These are phyloP conservation scores for Zymoseptoria crescenta DNA, from an alignment of 2,329 filamentous ascomycete genomes.

Conservation along the genomic window DNA sequence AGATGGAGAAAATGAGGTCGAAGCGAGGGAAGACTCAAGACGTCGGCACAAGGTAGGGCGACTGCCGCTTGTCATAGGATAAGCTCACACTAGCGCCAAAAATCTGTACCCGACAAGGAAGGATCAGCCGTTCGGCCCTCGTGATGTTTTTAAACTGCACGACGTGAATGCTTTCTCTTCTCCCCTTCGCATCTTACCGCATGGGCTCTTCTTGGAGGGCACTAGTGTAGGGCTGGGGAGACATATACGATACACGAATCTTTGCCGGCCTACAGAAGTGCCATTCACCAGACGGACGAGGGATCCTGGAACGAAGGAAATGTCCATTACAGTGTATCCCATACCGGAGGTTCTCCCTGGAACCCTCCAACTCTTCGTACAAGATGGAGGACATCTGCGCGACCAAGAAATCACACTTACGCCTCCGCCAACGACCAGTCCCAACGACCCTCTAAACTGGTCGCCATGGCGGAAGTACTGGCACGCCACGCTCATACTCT, in stretches of 20 bases:
- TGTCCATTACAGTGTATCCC: not conserved
- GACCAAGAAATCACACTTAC: constrained; percentile 43
- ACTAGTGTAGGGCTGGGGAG: not conserved
- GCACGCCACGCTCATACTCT: constrained; percentile 43
- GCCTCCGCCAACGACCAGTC: constrained; percentile 41
- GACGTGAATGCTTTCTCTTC: not conserved
- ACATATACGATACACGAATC: not conserved
- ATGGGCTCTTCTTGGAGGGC: not conserved
- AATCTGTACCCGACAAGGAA: not conserved
- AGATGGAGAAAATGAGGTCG: not conserved
- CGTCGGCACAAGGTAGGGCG: not conserved
- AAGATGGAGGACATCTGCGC: constrained; percentile 11
- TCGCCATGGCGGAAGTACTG: constrained; percentile 23
- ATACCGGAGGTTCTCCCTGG: constrained; percentile 11
- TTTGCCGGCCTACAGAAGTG: too few relatives aligned
- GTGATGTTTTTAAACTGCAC: not conserved
- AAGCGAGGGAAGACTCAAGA: not conserved
- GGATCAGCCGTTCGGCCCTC: not conserved
- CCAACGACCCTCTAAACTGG: constrained; percentile 29
- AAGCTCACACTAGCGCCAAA: not conserved
- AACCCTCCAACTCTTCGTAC: constrained; percentile 17
- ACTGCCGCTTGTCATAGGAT: not conserved
- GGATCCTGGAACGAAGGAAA: not conserved
- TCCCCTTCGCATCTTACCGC: not conserved
- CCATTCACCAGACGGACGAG: not conserved